These are phyloP conservation scores for Lindgomyces ingoldianus DNA, from an alignment of 495 filamentous ascomycete genomes.

Conservation along the genomic window DNA sequence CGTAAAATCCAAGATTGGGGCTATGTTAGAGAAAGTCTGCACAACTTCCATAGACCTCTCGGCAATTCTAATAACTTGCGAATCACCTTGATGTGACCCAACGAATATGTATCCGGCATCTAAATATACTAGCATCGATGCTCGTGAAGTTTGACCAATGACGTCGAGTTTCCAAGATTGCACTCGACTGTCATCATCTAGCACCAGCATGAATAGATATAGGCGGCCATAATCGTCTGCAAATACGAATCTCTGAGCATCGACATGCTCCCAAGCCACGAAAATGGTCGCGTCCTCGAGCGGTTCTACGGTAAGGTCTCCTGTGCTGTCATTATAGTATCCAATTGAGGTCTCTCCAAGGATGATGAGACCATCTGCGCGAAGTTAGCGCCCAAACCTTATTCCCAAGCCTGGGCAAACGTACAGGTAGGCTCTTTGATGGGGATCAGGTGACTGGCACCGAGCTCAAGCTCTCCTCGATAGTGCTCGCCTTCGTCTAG, in stretches of 20 bases:
- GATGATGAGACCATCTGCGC: constrained; percentile 60
- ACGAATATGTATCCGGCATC: constrained; percentile 75
- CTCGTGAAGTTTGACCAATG: constrained; percentile 71
- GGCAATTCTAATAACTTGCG: constrained; percentile 70
- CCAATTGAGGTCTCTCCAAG: constrained; percentile 81
- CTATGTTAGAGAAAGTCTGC: constrained; percentile 81
- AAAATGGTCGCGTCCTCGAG: constrained; percentile 77
- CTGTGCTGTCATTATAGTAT: constrained; percentile 74
- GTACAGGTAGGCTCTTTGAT: constrained; percentile 64
- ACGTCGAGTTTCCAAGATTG: constrained; percentile 64
- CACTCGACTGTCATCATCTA: constrained; percentile 64
- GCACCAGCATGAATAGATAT: constrained; percentile 73
- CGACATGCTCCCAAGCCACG: constrained; percentile 82
- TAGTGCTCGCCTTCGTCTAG: constrained; percentile 54
- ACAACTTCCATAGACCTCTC: constrained; percentile 61
- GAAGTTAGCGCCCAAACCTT: neutral
- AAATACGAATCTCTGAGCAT: constrained; percentile 76
- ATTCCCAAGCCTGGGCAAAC: constrained; percentile 25
- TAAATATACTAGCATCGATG: constrained; percentile 76
- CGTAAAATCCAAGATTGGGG: constrained; percentile 87
- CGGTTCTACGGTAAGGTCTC: constrained; percentile 59
- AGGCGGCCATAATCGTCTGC: constrained; percentile 87
- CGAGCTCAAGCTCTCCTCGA: constrained; percentile 66
- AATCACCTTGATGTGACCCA: constrained; percentile 90
- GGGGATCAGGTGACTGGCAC: constrained; percentile 80